Percentiles rank a stretch among this genome's conserved stretches.
Evolutionary conservation across 805 yeast genomes (phyloP).

Genomic region (Starmerella tilneyi): DNA sequence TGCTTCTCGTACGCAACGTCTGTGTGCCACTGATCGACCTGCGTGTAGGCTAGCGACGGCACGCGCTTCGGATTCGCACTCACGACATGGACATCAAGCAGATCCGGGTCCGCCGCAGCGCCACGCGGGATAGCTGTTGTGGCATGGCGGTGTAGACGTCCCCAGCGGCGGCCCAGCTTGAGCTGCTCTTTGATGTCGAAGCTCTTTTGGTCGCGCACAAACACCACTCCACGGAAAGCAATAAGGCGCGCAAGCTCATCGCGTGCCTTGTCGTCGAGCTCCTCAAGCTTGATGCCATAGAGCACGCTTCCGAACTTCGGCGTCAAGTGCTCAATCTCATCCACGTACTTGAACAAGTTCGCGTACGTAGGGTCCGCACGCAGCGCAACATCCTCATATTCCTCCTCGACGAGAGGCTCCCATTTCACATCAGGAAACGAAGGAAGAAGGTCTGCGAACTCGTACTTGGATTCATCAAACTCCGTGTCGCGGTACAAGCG

Average conservation of each 20-base stretch:
- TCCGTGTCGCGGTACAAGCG: conserved; percentile 1
- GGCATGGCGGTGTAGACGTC: conserved; percentile 45
- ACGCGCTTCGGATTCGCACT: conserved; percentile 25
- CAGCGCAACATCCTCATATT: conserved; percentile 25
- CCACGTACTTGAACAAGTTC: conserved; percentile 27
- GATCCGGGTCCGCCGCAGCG: conserved; percentile 54
- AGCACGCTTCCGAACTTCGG: conserved; percentile 66
- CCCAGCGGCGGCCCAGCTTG: conserved; percentile 59
- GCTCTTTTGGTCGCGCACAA: conserved; percentile 44
- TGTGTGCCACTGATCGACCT: conserved; percentile 47
- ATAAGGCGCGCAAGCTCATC: conserved; percentile 42
- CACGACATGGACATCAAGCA: conserved; percentile 30
- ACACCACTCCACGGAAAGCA: conserved; percentile 42
- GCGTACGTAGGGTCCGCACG: conserved; percentile 28
- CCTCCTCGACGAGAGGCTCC: conserved; percentile 26
- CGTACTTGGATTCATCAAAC: conserved; percentile 22
- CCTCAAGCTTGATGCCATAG: conserved; percentile 38
- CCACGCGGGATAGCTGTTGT: conserved; percentile 35
- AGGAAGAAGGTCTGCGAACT: conserved; percentile 28
- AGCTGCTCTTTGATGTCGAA: conserved; percentile 50
- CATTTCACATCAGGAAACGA: conserved; percentile 30
- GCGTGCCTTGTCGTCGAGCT: conserved; percentile 36
- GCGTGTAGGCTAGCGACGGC: conserved; percentile 27
- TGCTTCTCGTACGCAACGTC: conserved; percentile 67
- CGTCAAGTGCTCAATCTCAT: conserved; percentile 38